Conservation (phyloP, 2,329 filamentous ascomycete genomes). For the Xylaria arbuscula region DNA sequence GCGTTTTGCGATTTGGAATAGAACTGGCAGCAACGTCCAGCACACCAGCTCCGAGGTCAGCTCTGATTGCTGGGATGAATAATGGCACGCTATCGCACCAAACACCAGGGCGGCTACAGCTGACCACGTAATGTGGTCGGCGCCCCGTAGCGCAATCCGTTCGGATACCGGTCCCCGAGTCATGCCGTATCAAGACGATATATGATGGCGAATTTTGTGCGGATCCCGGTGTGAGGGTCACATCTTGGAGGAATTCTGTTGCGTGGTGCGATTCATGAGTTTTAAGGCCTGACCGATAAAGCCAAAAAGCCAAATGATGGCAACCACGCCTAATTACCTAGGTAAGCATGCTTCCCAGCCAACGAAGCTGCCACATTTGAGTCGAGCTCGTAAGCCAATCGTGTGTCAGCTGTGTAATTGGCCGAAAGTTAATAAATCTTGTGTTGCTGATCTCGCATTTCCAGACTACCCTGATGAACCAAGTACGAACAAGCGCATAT, state of each 20-base stretch:
- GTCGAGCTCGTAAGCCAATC: background rate
- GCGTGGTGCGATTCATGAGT: background rate
- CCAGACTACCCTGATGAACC: slow-evolving; percentile 3
- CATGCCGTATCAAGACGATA: slow-evolving; percentile 22
- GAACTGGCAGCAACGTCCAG: slow-evolving; percentile 48
- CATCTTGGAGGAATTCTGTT: slow-evolving; percentile 21
- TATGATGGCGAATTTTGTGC: slow-evolving; percentile 9
- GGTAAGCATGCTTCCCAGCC: background rate
- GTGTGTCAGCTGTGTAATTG: background rate
- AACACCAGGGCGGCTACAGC: slow-evolving; percentile 45
- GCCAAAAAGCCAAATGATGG: background rate
- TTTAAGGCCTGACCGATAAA: slow-evolving; percentile 4
- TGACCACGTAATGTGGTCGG: slow-evolving; percentile 32
- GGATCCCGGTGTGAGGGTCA: background rate
- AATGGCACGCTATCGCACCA: slow-evolving; percentile 40
- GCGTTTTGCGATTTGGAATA: slow-evolving; percentile 38
- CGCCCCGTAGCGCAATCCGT: background rate
- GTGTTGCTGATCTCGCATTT: slow-evolving; percentile 13
- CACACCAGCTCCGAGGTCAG: slow-evolving; percentile 51
- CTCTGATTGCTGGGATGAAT: slow-evolving; percentile 43
- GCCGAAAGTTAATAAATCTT: slow-evolving; percentile 18
- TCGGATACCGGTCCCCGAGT: background rate
- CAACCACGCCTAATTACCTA: background rate
- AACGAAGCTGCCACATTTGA: slow-evolving; percentile 19
- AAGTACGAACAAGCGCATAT: slow-evolving; percentile 4